Conservation (phyloP, 176 grass and related monocot species). For the Oryza rufipogon region DNA sequence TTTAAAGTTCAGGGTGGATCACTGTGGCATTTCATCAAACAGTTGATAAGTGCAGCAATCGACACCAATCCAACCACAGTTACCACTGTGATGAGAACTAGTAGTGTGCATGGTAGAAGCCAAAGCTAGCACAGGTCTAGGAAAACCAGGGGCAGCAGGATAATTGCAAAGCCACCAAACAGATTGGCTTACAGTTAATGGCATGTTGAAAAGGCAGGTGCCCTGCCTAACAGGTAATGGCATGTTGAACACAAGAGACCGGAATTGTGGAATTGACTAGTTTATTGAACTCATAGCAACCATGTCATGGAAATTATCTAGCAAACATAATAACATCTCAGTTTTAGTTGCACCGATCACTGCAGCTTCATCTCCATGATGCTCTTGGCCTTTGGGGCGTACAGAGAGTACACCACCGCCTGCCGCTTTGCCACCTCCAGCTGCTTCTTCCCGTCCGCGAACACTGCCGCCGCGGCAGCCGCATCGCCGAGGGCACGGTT, state of each 20-base stretch:
- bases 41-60: background rate
- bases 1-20: background rate
- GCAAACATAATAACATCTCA: background rate
- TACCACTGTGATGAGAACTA: background rate
- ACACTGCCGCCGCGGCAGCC: conserved; percentile 47
- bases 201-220: background rate
- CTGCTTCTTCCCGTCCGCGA: conserved; percentile 66
- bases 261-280: background rate
- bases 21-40: conserved; percentile 26
- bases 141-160: background rate
- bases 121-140: background rate
- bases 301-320: conserved; percentile 21
- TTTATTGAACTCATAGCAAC: conserved; percentile 44
- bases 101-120: background rate
- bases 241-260: background rate
- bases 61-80: background rate
- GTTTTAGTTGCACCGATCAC: conserved; percentile 25
- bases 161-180: background rate
- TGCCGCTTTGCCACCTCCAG: conserved; percentile 82
- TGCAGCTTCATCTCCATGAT: conserved; percentile 75
- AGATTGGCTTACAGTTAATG: conserved; percentile 1
- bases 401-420: conserved; percentile 72
- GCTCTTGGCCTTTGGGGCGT: conserved; percentile 82
- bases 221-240: background rate
- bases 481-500: conserved; percentile 56